Evolutionary conservation across 1,139 yeast species (phyloP), one percentile per base, ranked within the genome.

Genomic region (Chernovozyma aurita): DNA sequence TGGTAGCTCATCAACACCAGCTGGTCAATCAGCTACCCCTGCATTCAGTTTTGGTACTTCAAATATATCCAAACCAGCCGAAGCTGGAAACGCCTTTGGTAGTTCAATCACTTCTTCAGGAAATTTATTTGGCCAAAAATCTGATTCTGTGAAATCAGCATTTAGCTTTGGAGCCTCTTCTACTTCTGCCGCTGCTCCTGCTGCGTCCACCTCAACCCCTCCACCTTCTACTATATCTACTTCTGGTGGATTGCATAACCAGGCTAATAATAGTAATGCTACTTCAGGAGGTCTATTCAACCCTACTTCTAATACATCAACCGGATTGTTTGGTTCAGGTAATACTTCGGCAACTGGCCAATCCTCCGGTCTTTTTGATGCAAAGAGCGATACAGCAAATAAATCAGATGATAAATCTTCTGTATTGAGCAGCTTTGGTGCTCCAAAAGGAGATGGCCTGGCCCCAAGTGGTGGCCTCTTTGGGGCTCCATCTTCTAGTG

Each of bases 21-120:
- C 6, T 9, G 8, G 8, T 7, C 8, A 7, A 20, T 50, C 2
- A 46, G 48, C 38, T 37, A 38, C 28, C 32, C 15, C 30, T 8
- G 50, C 54, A 16, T 46, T 54, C 31, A 42, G 53, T 4, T 58
- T 61, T 38, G 60, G 59, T 16, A 44, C 50, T 4, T n/a, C n/a
- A n/a, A n/a, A n/a, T n/a, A n/a, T n/a, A n/a, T n/a, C n/a, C n/a
- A n/a, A n/a, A n/a, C n/a, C n/a, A n/a, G n/a, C n/a, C n/a, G n/a
- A n/a, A n/a, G n/a, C 22, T 20, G 9, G 22, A 7, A 20, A 9
- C 9, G 22, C 8, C 9, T 20, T 20, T 20, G 22, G 22, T 9
- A 20, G 22, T 20, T 20, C 44, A 47, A 44, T 47, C 37, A 35
- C 42, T 12, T 32, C 48, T 26, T 13, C 44, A 2, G 50, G 45